Percentiles rank a stretch among this genome's conserved stretches.
Evolutionary conservation across 2,329 filamentous ascomycete species (phyloP).

Genomic region (Calonectria ilicicola): DNA sequence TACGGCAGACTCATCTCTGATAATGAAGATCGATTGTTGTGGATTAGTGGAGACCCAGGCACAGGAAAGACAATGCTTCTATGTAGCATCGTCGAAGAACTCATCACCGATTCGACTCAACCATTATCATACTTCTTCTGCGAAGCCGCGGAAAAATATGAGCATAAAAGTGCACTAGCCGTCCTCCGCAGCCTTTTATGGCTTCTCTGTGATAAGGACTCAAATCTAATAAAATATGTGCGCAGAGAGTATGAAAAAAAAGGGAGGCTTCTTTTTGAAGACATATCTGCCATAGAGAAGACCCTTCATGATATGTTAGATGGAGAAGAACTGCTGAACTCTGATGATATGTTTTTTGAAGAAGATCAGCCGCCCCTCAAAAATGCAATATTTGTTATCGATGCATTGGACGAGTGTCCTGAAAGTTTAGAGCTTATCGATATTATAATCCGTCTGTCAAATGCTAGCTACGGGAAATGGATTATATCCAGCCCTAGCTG

Average conservation of each 20-base stretch:
- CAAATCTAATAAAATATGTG: conserved; percentile 50
- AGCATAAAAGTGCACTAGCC: conserved; percentile 53
- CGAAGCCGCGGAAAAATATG: conserved; percentile 50
- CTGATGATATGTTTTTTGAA: too few species aligned
- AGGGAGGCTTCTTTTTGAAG: conserved; percentile 53
- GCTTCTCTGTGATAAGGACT: conserved; percentile 50
- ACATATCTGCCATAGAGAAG: conserved; percentile 44
- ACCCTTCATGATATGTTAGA: conserved; percentile 54
- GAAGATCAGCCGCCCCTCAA: too few species aligned
- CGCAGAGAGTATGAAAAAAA: conserved; percentile 47
- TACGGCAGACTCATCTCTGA: conserved; percentile 43
- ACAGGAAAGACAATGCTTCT: conserved; percentile 55
- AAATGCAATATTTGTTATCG: conserved; percentile 29
- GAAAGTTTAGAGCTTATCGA: not conserved
- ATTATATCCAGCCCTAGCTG: conserved; percentile 20
- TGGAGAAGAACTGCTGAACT: too few species aligned
- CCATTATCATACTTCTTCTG: conserved; percentile 55
- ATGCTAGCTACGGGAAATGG: not conserved
- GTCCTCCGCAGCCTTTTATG: conserved; percentile 59
- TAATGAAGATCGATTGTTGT: conserved; percentile 36
- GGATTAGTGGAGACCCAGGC: conserved; percentile 50
- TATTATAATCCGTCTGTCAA: not conserved
- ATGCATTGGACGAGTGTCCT: not conserved
- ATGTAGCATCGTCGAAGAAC: conserved; percentile 44
- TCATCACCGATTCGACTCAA: not conserved